Evolutionary conservation across 352 stramenopile species (phyloP).

Genomic region (Phytophthora quininea): DNA sequence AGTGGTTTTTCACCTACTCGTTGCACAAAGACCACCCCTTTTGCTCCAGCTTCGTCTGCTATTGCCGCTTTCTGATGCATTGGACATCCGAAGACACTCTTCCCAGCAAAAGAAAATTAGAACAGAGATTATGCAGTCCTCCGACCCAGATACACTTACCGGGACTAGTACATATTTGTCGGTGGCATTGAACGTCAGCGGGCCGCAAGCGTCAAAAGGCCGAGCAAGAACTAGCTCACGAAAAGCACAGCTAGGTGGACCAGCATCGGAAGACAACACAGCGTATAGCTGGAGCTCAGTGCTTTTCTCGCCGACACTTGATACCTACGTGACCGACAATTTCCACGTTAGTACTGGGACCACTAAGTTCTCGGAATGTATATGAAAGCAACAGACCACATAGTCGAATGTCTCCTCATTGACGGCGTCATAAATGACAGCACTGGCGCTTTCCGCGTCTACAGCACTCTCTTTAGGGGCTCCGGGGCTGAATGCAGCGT

Average conservation of each 20-base stretch:
- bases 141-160: too few species aligned
- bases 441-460: constrained; percentile 17
- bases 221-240: constrained; percentile 55
- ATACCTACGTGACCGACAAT: constrained; percentile 34
- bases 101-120: constrained; percentile 1
- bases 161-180: constrained; percentile 68
- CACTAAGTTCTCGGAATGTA: not conserved
- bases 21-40: constrained; percentile 70
- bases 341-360: not conserved
- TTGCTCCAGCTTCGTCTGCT: constrained; percentile 59
- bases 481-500: constrained; percentile 38
- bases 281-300: constrained; percentile 57
- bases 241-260: constrained; percentile 59
- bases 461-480: constrained; percentile 24
- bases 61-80: constrained; percentile 71
- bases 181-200: constrained; percentile 47
- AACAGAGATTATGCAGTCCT: too few species aligned
- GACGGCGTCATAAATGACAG: constrained; percentile 17
- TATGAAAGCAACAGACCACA: constrained; percentile 47
- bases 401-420: constrained; percentile 47
- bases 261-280: constrained; percentile 62
- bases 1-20: constrained; percentile 58
- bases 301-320: constrained; percentile 48
- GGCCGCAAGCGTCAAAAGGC: constrained; percentile 61
- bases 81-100: constrained; percentile 57